Evolutionary conservation across 2,329 filamentous ascomycete genomes (phyloP), one percentile per base, ranked within the genome.

Genomic region (Cladophialophora carrionii): DNA sequence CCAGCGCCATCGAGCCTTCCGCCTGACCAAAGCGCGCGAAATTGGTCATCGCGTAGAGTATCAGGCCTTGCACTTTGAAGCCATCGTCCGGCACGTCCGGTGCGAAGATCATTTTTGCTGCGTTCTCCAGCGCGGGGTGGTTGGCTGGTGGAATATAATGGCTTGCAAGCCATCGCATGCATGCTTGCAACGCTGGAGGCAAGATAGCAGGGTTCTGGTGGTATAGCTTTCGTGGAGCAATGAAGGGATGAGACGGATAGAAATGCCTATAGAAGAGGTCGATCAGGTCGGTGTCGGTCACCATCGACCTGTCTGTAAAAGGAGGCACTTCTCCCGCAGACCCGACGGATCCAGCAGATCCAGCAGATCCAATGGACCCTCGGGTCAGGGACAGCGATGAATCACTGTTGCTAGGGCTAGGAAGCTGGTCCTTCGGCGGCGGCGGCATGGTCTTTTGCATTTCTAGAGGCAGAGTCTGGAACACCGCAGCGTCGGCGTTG

Each of bases 191-290:
- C 60, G 82, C 81, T 67, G 73, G 62, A 66, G 81, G 78, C 74
- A 82, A 78, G 68, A 79, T 68, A 71, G 75, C 70, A 68, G 74
- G 68, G 70, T 72, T 69, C 20, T 68, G 56, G 29, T 60, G 43
- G 64, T 76, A 71, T 52, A 79, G 70, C 68, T 76, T 75, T 37
- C 80, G 74, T 0, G 85, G 85, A 5, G 85, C 78, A 14, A 85
- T 75, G 65, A 87, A 82, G 0, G 85, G 85, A 76, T 87, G 85
- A 2, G 81, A 79, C 0, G 79, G 76, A 70, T 84, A 81, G 72
- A 86, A 86, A 72, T 82, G 79, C 53, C 79, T 79, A 69, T 86
- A 87, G 74, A 81, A 87, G 43, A 84, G 78, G 71, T 83, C 79
- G 54, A 83, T 75, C n/a, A 85, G 72, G 57, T 80, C 73, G 61